These are phyloP conservation scores for Lactarius trivialis DNA, from an alignment of 768 basidiomycete species.

Conservation along the genomic window DNA sequence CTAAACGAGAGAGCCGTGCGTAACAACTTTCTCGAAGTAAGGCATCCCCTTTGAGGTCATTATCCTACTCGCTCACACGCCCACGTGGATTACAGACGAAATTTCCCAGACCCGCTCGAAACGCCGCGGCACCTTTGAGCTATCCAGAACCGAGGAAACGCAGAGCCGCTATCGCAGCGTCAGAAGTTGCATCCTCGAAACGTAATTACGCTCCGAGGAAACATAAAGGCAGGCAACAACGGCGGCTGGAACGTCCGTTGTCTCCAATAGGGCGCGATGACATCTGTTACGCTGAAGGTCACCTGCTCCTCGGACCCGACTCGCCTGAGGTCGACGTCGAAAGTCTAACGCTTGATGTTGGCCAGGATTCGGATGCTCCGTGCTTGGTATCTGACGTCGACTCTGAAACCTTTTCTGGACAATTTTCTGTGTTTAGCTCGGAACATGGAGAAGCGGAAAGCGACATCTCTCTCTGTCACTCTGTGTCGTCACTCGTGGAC, in stretches of 20 bases:
- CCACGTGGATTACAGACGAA: conserved; percentile 1
- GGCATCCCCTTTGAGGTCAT: background rate
- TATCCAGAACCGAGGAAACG: conserved; percentile 16
- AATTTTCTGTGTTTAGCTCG: conserved; percentile 4
- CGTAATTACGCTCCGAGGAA: conserved; percentile 10
- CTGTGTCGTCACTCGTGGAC: conserved; percentile 24
- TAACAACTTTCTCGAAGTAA: conserved; percentile 20
- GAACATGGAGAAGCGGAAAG: background rate
- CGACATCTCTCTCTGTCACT: conserved; percentile 6
- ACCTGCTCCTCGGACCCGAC: background rate
- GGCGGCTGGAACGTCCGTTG: background rate
- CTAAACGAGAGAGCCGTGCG: conserved; percentile 22
- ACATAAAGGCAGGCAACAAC: conserved; percentile 4
- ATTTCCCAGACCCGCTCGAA: conserved; percentile 11
- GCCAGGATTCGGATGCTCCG: background rate
- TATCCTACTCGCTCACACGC: background rate
- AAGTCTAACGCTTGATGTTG: background rate
- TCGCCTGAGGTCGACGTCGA: background rate
- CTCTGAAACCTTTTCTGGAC: conserved; percentile 1
- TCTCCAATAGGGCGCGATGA: background rate
- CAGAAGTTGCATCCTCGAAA: conserved; percentile 2
- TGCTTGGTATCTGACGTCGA: conserved; percentile 5
- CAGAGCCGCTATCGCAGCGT: conserved; percentile 17
- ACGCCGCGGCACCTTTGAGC: background rate
- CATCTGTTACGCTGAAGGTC: background rate